Evolutionary conservation across 2,329 filamentous ascomycete genomes (phyloP), one percentile per base, ranked within the genome.

Genomic region (Knufia petricola): DNA sequence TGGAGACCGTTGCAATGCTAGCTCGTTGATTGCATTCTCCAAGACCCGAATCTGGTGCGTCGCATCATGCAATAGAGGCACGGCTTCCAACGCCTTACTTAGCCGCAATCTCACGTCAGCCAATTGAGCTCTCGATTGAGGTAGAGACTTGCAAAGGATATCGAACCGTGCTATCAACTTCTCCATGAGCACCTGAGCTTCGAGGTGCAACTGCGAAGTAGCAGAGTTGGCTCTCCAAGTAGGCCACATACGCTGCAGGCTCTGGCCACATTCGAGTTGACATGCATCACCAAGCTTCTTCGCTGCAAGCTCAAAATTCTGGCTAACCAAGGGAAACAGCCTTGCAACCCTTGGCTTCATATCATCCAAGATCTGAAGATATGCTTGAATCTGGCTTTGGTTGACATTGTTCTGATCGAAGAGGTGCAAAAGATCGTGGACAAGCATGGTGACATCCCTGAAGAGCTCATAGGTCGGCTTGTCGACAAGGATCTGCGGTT

Each of bases 251-350:
- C 38, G 39, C 28, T 58, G 56, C 4, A 58, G 49, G 13, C 55
- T 51, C 28, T 50, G 46, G n/a, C 57, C 57, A 8, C 65, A 65
- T 40, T 64, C 63, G 26, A 66, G 59, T 34, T 63, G 62, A 48
- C 67, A 54, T 9, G 30, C 28, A 24, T 20, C 17, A 7, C 31
- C 28, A 13, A 47, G 44, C 34, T 19, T 38, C 23, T 39, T 21
- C 3, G 36, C 10, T 7, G 26, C 32, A 47, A n/a, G 12, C n/a
- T 10, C 20, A 89, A 94, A 3, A 94, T 72, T 7, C 69, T 64
- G 60, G 92, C 85, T 85, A 94, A 92, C 55, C 79, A 82, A 10
- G 0, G 55, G 52, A 9, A 57, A 58, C 6, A 57, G 59, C 49
- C 60, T 57, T 28, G 58, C 55, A 13, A 65, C 61, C 32, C 55